phyloP scores from a whole-genome alignment of 2,329 filamentous ascomycete species.

The Xylaria sp. region DNA sequence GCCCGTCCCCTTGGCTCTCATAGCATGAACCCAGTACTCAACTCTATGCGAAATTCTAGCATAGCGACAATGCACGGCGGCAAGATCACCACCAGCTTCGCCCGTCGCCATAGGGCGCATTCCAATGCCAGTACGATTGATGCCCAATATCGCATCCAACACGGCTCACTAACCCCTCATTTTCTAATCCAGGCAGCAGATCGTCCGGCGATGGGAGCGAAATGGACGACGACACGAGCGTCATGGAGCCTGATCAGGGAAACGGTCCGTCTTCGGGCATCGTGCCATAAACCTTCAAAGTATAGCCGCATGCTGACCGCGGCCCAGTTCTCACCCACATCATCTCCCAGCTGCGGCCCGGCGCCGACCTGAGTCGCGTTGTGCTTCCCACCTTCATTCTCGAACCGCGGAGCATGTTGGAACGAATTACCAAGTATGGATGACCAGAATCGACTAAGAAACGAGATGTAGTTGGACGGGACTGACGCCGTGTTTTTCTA shows the following conservation, averaged over 20 bases:
- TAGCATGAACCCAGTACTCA: background rate
- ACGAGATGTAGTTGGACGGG: background rate
- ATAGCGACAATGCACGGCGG: slow-evolving; percentile 35
- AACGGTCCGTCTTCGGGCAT: slow-evolving; percentile 69
- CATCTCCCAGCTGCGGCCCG: slow-evolving; percentile 94
- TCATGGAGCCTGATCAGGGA: slow-evolving; percentile 90
- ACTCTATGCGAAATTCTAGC: background rate
- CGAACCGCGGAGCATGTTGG: slow-evolving; percentile 96
- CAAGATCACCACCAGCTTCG: slow-evolving; percentile 37
- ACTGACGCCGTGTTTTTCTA: slow-evolving; percentile 20
- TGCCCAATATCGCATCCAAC: background rate
- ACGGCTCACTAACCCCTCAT: slow-evolving; percentile 4
- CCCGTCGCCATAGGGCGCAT: slow-evolving; percentile 37
- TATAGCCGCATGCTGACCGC: slow-evolving; percentile 25
- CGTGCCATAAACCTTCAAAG: background rate
- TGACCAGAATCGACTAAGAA: background rate
- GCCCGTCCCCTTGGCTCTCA: background rate
- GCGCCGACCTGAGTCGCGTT: slow-evolving; percentile 92
- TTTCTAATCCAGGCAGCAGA: slow-evolving; percentile 34
- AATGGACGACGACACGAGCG: slow-evolving; percentile 73
- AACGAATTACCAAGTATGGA: slow-evolving; percentile 94
- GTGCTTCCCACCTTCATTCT: slow-evolving; percentile 97
- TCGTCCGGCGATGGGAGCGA: slow-evolving; percentile 62
- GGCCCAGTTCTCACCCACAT: slow-evolving; percentile 87
- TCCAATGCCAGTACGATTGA: slow-evolving; percentile 40